Evolutionary conservation across 306 rosid genomes (phyloP).

Genomic region (Acmispon strigosus): DNA sequence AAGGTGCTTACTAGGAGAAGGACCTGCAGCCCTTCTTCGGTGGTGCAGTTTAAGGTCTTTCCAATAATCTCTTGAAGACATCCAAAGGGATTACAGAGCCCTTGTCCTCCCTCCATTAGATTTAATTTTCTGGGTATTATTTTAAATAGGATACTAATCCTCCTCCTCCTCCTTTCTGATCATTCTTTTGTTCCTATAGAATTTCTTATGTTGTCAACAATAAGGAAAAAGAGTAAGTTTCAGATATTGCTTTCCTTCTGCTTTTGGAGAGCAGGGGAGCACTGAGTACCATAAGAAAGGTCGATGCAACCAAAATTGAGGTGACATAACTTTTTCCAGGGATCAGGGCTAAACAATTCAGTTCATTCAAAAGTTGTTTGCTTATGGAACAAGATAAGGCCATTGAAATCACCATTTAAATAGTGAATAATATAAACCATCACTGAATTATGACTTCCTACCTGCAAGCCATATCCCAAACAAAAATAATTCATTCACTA

Average conservation of each 20-base stretch:
- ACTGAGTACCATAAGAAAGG: not conserved
- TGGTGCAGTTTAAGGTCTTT: not conserved
- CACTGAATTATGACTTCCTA: not conserved
- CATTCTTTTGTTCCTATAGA: not conserved
- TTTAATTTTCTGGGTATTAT: not conserved
- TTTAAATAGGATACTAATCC: not conserved
- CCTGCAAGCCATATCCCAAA: too few species aligned
- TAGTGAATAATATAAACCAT: not conserved
- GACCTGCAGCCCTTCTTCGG: not conserved
- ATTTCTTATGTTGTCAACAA: not conserved
- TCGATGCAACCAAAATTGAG: constrained; percentile 2
- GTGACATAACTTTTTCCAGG: not conserved
- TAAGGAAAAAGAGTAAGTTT: not conserved
- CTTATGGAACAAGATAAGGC: not conserved
- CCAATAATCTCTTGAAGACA: not conserved
- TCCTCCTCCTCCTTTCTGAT: not conserved
- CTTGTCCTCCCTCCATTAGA: not conserved
- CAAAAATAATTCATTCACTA: too few species aligned
- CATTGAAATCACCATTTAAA: not conserved
- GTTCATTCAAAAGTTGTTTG: constrained; percentile 1
- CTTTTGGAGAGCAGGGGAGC: constrained; percentile 10
- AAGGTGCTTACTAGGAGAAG: not conserved
- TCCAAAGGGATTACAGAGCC: not conserved
- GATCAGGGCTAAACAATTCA: not conserved
- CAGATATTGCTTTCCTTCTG: not conserved